Percentiles rank a stretch among this genome's conserved stretches.
Evolutionary conservation across 2,329 filamentous ascomycete genomes (phyloP).

Genomic region (Ophiostoma ulmi): DNA sequence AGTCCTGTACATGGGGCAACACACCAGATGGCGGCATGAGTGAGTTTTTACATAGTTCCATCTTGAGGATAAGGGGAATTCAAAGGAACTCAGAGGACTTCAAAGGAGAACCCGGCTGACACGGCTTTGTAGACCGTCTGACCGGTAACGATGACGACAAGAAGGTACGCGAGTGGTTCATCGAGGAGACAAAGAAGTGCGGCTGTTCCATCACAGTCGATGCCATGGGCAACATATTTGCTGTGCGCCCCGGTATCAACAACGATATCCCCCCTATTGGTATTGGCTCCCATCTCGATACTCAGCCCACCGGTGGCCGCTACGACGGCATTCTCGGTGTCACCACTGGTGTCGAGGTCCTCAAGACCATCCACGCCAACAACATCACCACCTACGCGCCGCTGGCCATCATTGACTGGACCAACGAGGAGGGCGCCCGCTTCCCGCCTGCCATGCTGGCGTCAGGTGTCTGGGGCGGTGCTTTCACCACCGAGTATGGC

Average conservation of each 20-base stretch:
- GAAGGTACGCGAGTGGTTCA: constrained; percentile 69
- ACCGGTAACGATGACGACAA: constrained; percentile 69
- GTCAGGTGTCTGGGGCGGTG: constrained; percentile 72
- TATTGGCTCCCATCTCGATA: constrained; percentile 65
- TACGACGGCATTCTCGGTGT: constrained; percentile 46
- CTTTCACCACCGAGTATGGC: constrained; percentile 56
- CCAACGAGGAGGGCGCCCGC: constrained; percentile 75
- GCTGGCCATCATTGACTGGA: constrained; percentile 74
- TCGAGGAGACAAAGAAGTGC: constrained; percentile 54
- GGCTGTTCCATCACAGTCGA: constrained; percentile 66
- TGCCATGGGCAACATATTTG: constrained; percentile 79
- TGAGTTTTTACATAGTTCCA: not conserved
- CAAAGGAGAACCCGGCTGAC: not conserved
- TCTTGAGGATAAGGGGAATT: not conserved
- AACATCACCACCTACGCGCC: constrained; percentile 63
- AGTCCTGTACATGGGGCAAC: constrained; percentile 25
- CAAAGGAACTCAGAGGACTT: not conserved
- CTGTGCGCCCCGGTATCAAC: constrained; percentile 58
- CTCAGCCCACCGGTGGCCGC: constrained; percentile 44
- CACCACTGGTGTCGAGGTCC: constrained; percentile 65
- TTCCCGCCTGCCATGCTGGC: constrained; percentile 71
- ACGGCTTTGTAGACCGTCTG: constrained; percentile 44
- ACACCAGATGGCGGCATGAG: constrained; percentile 27
- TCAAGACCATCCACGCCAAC: constrained; percentile 63
- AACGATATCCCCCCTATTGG: constrained; percentile 58